Conservation (phyloP, 352 stramenopile genomes). For the Blastocystis sp. region DNA sequence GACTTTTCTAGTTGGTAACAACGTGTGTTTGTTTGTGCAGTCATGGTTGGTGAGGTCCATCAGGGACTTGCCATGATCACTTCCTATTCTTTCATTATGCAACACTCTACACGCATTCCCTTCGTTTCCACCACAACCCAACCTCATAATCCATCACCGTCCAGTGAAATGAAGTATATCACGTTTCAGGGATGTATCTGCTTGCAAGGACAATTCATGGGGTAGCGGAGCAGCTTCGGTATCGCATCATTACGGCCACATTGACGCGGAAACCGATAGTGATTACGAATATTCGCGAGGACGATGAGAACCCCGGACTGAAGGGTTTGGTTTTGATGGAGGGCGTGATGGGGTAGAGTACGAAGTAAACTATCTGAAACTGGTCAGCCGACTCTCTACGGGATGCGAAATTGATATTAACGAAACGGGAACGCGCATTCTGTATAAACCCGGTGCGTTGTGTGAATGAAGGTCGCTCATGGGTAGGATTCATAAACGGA, state of each 20-base stretch:
- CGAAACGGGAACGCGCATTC: conserved; percentile 88
- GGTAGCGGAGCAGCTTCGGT: conserved; percentile 77
- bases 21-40: conserved; percentile 1
- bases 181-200: conserved; percentile 34
- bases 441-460: conserved; percentile 72
- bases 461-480: neutral
- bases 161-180: conserved; percentile 53
- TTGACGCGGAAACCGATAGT: conserved; percentile 80
- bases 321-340: conserved; percentile 56
- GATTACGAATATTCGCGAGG: conserved; percentile 83
- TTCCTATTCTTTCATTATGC: too few relatives aligned
- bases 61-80: neutral
- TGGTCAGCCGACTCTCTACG: conserved; percentile 90
- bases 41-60: neutral
- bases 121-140: neutral
- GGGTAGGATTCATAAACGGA: conserved; percentile 78
- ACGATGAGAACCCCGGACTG: conserved; percentile 84
- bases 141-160: neutral
- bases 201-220: neutral
- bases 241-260: conserved; percentile 79
- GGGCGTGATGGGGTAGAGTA: conserved; percentile 66
- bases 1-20: conserved; percentile 72
- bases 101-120: too few relatives aligned
- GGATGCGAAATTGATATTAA: conserved; percentile 96
- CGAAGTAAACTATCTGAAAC: conserved; percentile 86